Conservation (phyloP, 441 rosid species). For the Populus hybrid region DNA sequence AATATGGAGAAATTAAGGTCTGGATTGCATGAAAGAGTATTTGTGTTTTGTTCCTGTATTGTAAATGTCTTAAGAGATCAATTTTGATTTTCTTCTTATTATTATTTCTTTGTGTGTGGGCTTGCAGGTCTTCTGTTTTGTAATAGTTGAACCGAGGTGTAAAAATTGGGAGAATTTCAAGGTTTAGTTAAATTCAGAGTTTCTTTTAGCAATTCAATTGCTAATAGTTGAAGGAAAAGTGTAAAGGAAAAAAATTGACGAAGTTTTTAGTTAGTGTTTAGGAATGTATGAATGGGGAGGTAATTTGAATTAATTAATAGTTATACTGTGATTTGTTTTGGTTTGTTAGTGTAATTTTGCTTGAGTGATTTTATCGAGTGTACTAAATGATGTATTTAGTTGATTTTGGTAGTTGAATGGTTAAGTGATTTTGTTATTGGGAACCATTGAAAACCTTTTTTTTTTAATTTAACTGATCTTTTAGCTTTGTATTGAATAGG, state of each 20-base stretch:
- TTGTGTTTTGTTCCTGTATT: neutral
- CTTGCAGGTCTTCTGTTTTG: neutral
- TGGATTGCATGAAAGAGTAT: neutral
- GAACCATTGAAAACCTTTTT: neutral
- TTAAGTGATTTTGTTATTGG: neutral
- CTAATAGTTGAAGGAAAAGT: neutral
- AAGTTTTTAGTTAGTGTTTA: neutral
- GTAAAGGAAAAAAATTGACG: neutral
- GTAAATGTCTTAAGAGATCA: neutral
- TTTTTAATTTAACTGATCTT: neutral
- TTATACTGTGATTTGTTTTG: neutral
- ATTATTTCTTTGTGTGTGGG: neutral
- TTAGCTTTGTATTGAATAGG: neutral
- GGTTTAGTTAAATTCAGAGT: neutral
- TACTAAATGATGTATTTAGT: neutral
- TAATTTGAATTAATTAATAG: neutral
- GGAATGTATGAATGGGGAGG: neutral
- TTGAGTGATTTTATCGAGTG: neutral
- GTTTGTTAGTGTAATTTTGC: neutral
- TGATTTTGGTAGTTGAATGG: neutral
- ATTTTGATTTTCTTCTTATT: neutral
- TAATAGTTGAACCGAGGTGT: neutral
- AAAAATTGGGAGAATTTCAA: neutral
- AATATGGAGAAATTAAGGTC: neutral
- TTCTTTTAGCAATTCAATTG: neutral